Percentiles rank a stretch among this genome's conserved stretches.
Evolutionary conservation across 352 stramenopile species (phyloP).

Genomic region (Elongisporangium senticosum): DNA sequence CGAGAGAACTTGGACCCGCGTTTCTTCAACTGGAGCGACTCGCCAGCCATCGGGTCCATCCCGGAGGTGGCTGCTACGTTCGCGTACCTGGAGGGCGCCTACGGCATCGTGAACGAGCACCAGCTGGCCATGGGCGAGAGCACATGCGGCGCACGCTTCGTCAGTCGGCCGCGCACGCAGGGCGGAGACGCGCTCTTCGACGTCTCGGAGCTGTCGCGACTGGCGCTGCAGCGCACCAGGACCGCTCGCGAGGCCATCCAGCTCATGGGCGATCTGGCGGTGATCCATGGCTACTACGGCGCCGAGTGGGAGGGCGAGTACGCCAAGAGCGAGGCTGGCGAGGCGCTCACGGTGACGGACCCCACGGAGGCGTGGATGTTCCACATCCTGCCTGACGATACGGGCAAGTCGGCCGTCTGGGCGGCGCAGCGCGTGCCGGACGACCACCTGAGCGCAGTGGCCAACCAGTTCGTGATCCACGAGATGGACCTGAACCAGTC

Average conservation of each 20-base stretch:
- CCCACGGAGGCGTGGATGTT: slow-evolving; percentile 93
- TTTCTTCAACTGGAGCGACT: slow-evolving; percentile 63
- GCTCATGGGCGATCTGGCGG: slow-evolving; percentile 92
- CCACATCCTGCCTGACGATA: slow-evolving; percentile 93
- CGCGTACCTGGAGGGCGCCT: slow-evolving; percentile 75
- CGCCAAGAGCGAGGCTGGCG: slow-evolving; percentile 71
- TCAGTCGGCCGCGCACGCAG: slow-evolving; percentile 48
- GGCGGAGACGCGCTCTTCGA: slow-evolving; percentile 88
- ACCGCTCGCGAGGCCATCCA: slow-evolving; percentile 80
- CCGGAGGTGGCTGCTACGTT: slow-evolving; percentile 58
- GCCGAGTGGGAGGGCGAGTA: slow-evolving; percentile 66
- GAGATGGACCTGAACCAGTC: slow-evolving; percentile 71
- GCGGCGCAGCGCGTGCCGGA: slow-evolving; percentile 89
- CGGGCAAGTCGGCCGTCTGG: slow-evolving; percentile 90
- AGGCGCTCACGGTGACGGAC: slow-evolving; percentile 90
- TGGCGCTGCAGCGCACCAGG: slow-evolving; percentile 82
- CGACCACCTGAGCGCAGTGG: slow-evolving; percentile 78
- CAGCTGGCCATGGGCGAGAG: slow-evolving; percentile 80
- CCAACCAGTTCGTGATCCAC: slow-evolving; percentile 95
- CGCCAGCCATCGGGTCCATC: slow-evolving; percentile 60
- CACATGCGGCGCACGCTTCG: slow-evolving; percentile 65
- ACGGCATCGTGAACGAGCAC: slow-evolving; percentile 82
- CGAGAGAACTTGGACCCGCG: slow-evolving; percentile 59
- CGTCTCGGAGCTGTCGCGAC: slow-evolving; percentile 78
- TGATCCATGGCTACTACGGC: slow-evolving; percentile 92